Evolutionary conservation across 129 eudicot genomes (phyloP).

Genomic region (Glebionis coronaria): DNA sequence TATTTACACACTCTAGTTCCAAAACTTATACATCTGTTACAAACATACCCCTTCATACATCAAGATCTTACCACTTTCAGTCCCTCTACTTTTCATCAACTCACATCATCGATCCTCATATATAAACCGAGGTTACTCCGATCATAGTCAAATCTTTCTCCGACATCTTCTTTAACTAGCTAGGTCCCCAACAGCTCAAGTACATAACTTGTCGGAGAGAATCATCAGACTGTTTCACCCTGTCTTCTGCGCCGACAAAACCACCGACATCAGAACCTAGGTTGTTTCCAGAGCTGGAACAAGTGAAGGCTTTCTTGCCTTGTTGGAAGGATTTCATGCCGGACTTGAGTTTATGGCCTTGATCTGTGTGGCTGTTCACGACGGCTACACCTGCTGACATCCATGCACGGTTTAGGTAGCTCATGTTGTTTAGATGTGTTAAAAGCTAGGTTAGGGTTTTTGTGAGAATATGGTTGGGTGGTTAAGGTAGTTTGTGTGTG

Average conservation of each 20-base stretch:
- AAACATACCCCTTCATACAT: slow-evolving; percentile 9
- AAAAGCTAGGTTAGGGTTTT: too few species aligned
- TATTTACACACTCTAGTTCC: slow-evolving; percentile 23
- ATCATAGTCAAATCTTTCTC: slow-evolving; percentile 6
- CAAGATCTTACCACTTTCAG: neutral
- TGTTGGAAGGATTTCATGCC: slow-evolving; percentile 40
- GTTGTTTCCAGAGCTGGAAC: slow-evolving; percentile 25
- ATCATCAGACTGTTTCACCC: slow-evolving; percentile 38
- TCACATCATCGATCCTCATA: neutral
- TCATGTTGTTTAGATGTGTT: slow-evolving; percentile 9
- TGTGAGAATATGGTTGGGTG: too few species aligned
- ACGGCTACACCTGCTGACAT: slow-evolving; percentile 45
- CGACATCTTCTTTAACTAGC: slow-evolving; percentile 30
- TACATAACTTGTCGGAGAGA: slow-evolving; percentile 59
- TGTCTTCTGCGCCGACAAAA: slow-evolving; percentile 25
- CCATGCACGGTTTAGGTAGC: slow-evolving; percentile 39
- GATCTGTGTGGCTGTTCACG: slow-evolving; percentile 49
- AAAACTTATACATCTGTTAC: slow-evolving; percentile 27
- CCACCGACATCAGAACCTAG: slow-evolving; percentile 33
- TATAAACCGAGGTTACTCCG: slow-evolving; percentile 28
- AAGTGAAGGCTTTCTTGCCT: slow-evolving; percentile 36
- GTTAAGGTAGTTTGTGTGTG: neutral
- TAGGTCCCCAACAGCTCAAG: slow-evolving; percentile 56
- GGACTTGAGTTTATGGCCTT: slow-evolving; percentile 42
- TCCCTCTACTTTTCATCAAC: neutral